Base-by-base conservation (phyloP, 345 rosid species). In the Aurinia saxatilis region DNA sequence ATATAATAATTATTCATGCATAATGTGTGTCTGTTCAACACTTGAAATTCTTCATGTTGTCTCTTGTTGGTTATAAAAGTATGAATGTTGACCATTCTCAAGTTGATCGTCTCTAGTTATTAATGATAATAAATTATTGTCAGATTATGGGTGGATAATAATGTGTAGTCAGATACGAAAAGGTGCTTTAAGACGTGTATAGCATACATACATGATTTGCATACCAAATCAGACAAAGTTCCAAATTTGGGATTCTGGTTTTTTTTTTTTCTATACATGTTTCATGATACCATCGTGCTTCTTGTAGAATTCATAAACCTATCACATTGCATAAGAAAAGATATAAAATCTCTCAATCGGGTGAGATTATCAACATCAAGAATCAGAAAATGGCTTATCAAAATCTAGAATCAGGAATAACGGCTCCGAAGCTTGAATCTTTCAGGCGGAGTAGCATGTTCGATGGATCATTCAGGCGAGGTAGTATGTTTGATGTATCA, bases 1-100 rank as follows among this genome's bases (percentile, higher is more conserved):
- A 36, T 49, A 27, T 3, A 13, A 23, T n/a, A 60, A 11, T 2
- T 34, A 41, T 53, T 70, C 83, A 80, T 79, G 84, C 81, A 69
- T 53, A 70, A 62, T 57, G 76, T 67, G 73, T 30, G 30, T 71
- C 68, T 27, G 12, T 27, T 27, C 73, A 76, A 33, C 12, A 21
- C 54, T 13, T 34, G 48, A 50, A 55, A 55, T 69, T 49, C 8
- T 73, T 78, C 63, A 55, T 66, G 75, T 66, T 61, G 50, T 44
- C 12, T 45, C 39, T 27, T 8, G 12, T 15, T 34, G 15, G 7
- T 30, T 18, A 39, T 11, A 17, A 50, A 50, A 10, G 25, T 31
- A 33, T 18, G 44, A 44, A 47, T 65, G 54, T 23, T 44, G 25
- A 18, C 54, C 10, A 29, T 39, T 52, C 19, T 31, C 41, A n/a